Base-by-base conservation (phyloP, 2,329 filamentous ascomycete genomes). In the Xylaria digitata region DNA sequence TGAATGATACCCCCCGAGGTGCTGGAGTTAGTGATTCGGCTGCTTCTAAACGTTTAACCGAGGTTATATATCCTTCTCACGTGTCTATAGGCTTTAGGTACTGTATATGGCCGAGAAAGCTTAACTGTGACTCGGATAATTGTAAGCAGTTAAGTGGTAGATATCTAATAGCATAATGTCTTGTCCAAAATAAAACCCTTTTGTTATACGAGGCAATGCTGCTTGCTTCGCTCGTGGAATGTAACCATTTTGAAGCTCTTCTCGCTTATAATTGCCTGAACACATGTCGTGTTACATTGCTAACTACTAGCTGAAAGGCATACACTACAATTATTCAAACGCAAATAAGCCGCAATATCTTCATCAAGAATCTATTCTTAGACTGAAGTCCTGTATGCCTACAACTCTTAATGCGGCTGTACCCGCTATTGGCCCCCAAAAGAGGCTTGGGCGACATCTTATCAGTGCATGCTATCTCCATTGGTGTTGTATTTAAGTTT, bases 301-400 rank as follows among this genome's bases (percentile, higher is more conserved):
- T 21, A 57, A 2, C n/a, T 40, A 40, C 7, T 48, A 8, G 48
- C 37, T 17, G n/a, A 11, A 43, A 56, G 64, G 59, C 46, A 26
- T 49, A 59, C 19, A n/a, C n/a, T n/a, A n/a, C 26, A 3, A 34
- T 53, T 21, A 8, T 11, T 63, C 13, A 23, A 32, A 52, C 49
- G 15, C 9, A 9, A 50, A 17, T 4, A 53, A 34, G 43, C 30
- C 49, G 42, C 49, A 21, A 46, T 55, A 30, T 45, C 9, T 60
- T 50, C 1, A 45, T 54, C 37, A 55, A 26, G 23, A 19, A 52
- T 56, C 66, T 68, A 68, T 68, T 63, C 42, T 66, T 68, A 68
- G 63, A 60, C 32, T 40, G 19, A 13, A 50, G 46, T 40, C 15
- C 34, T 45, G 30, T 37, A 54, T 45, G 52, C 32, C 64, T 6